Conservation (phyloP, 2,329 filamentous ascomycete species). For the Alternaria infectoria region DNA sequence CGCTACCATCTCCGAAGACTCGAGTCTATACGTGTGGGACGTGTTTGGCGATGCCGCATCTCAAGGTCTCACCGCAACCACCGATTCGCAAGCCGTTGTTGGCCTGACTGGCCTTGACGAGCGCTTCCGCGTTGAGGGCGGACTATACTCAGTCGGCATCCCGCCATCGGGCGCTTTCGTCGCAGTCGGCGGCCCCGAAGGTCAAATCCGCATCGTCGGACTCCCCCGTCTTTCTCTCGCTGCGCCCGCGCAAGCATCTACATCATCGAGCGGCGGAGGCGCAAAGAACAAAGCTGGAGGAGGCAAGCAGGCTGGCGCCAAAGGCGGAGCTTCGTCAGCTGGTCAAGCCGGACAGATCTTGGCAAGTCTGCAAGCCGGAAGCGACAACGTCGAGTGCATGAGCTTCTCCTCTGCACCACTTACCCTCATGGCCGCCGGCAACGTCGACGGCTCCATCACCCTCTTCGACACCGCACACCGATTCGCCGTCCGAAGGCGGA, state of each 20-base stretch:
- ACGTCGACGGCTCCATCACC: slow-evolving; percentile 73
- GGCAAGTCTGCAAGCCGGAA: slow-evolving; percentile 80
- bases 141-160: slow-evolving; percentile 85
- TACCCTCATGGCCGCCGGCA: slow-evolving; percentile 67
- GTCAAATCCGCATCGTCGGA: slow-evolving; percentile 82
- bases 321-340: slow-evolving; percentile 43
- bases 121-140: slow-evolving; percentile 89
- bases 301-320: slow-evolving; percentile 51
- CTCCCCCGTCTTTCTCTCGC: slow-evolving; percentile 68
- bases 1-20: slow-evolving; percentile 87
- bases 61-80: slow-evolving; percentile 62
- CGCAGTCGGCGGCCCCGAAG: slow-evolving; percentile 86
- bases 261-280: slow-evolving; percentile 52
- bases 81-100: slow-evolving; percentile 70
- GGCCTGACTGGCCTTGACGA: slow-evolving; percentile 81
- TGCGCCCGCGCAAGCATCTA: slow-evolving; percentile 38
- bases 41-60: slow-evolving; percentile 80
- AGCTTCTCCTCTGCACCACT: slow-evolving; percentile 67
- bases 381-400: slow-evolving; percentile 78
- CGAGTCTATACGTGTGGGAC: slow-evolving; percentile 90
- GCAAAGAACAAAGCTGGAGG: slow-evolving; percentile 58
- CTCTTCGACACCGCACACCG: slow-evolving; percentile 86
- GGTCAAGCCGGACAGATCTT: slow-evolving; percentile 75
- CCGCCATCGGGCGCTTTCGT: slow-evolving; percentile 80
- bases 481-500: slow-evolving; percentile 84